Evolutionary conservation across 352 stramenopile genomes (phyloP).

Genomic region (Blastocystis sp.): DNA sequence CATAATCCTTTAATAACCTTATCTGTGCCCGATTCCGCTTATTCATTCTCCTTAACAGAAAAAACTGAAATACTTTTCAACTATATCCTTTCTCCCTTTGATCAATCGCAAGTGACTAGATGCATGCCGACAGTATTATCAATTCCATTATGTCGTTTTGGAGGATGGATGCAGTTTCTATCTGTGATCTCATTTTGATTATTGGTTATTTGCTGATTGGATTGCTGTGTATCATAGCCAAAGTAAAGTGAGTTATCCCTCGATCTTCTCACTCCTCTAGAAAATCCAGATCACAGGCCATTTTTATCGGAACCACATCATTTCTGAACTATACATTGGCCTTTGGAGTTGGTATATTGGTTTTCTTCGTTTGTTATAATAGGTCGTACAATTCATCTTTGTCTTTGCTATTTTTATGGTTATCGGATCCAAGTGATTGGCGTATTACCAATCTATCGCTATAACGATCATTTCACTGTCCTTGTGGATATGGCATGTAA

Average conservation of each 20-base stretch:
- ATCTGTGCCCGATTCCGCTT: slow-evolving; percentile 48
- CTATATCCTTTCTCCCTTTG: neutral
- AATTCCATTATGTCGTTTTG: neutral
- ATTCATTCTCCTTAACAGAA: slow-evolving; percentile 51
- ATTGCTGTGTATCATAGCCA: neutral
- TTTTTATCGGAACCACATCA: neutral
- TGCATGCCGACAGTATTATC: neutral
- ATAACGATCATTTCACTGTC: neutral
- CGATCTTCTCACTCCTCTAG: neutral
- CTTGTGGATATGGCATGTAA: slow-evolving; percentile 13
- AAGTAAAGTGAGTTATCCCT: neutral
- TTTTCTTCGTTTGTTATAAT: neutral
- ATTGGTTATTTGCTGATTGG: neutral
- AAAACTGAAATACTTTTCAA: neutral
- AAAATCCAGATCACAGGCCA: neutral
- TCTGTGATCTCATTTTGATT: neutral
- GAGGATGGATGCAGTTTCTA: neutral
- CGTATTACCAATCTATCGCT: slow-evolving; percentile 34
- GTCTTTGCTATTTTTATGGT: neutral
- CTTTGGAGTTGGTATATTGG: neutral
- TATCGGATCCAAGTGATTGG: neutral
- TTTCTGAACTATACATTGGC: neutral
- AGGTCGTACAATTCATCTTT: slow-evolving; percentile 35
- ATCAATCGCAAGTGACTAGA: neutral
- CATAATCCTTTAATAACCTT: slow-evolving; percentile 57